Evolutionary conservation across 805 yeast species (phyloP).

Genomic region (Yamadazyma nakazawae): DNA sequence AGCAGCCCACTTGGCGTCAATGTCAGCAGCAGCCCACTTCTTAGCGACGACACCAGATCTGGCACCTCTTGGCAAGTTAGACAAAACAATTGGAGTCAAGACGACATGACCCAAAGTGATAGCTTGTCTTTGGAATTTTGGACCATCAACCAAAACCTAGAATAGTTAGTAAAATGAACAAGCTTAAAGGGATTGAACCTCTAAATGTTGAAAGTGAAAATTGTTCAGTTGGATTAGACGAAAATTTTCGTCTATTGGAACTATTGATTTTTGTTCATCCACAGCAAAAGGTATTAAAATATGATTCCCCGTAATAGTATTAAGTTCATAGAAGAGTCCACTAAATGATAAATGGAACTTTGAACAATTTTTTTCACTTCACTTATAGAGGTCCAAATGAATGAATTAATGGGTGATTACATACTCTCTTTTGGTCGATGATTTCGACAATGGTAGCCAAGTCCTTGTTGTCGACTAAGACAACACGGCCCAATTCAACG

Average conservation of each 20-base stretch:
- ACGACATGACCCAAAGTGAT: slow-evolving; percentile 81
- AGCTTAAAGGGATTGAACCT: neutral
- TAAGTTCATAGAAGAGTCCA: no score
- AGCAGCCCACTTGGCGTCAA: slow-evolving; percentile 86
- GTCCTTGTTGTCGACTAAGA: slow-evolving; percentile 79
- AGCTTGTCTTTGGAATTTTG: slow-evolving; percentile 92
- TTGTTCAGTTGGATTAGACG: neutral
- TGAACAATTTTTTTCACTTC: no score
- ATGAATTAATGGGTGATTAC: slow-evolving; percentile 27
- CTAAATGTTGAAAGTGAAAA: neutral
- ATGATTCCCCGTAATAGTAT: no score
- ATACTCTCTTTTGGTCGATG: slow-evolving; percentile 98
- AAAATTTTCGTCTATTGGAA: no score
- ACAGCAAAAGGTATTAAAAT: no score
- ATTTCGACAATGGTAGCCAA: slow-evolving; percentile 97
- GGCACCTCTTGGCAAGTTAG: slow-evolving; percentile 90
- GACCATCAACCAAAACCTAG: slow-evolving; percentile 94
- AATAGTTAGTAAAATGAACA: slow-evolving; percentile 23
- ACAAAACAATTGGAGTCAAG: slow-evolving; percentile 87
- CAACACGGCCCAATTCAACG: slow-evolving; percentile 99
- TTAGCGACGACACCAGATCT: slow-evolving; percentile 80
- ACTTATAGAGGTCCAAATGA: neutral
- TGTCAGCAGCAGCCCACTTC: slow-evolving; percentile 90
- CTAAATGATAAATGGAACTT: no score
- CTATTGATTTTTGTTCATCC: no score